Evolutionary conservation across 2,329 filamentous ascomycete species (phyloP), one percentile per base, ranked within the genome.

Genomic region (Aspergillus felis): DNA sequence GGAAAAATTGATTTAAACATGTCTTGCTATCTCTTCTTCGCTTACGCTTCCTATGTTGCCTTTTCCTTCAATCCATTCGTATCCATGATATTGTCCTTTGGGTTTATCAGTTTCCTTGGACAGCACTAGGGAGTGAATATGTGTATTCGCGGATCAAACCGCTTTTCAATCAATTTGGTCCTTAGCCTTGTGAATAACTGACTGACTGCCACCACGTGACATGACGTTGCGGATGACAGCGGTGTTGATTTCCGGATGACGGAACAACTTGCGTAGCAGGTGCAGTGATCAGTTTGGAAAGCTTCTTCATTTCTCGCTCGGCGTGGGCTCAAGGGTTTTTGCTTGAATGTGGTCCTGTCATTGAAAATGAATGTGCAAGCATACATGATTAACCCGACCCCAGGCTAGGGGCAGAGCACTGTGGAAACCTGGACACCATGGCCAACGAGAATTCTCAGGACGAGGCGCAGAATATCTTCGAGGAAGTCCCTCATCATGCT

Each of bases 401-500:
- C 20, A 47, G 10, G 44, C 44, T 47, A 47, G 10, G 20, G 44
- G 44, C 12, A 47, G 22, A 17, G 44, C 44, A 24, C 44, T 7
- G 44, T 47, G 9, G 20, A 7, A 24, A 24, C 7, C 22, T 27
- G 12, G 6, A 24, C 44, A 24, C 3, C 22, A 47, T 47, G 44
- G 24, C 14, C 12, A 17, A 47, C 24, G 20, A 25, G 14, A 14
- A 7, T 25, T 14, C 20, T 14, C 20, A 47, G 22, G 22, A 24
- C 8, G 44, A 47, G 20, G 44, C 22, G 24, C 44, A 24, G 22
- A 25, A 47, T 47, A 47, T 47, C 22, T 5, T 47, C 3, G 44
- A 47, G 44, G 46, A 64, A 61, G 47, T 57, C 20, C 51, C 53
- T 28, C 54, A 60, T 10, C 51, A 56, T 38, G 55, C 71, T 7